Base-by-base conservation (phyloP, 768 basidiomycete species). In the Hericium coralloides region DNA sequence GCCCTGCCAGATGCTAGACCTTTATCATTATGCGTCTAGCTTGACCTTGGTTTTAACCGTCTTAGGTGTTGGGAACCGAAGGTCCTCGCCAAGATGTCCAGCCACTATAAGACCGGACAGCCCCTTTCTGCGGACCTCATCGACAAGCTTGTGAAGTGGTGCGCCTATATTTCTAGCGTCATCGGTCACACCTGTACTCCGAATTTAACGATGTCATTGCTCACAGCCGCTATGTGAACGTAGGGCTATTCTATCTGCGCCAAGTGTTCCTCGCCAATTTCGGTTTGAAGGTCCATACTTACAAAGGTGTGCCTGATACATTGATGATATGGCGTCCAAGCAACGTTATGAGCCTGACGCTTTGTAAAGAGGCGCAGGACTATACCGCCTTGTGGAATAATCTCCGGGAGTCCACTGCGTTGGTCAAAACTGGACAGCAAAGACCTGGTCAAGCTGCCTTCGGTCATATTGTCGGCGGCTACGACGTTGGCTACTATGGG, bases 1-100 rank as follows among this genome's bases (percentile, higher is more conserved):
- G 2, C 92, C 91, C 0, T 87, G 85, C 17, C 90, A 94, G 72
- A 93, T 93, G 92, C 74, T 93, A 58, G 92, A 95, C 83, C 48
- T 15, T n/a, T 25, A 23, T 49, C n/a, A 1, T 17, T n/a, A 45
- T 17, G 22, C 43, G 1, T 22, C 43, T 14, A 45, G 3, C 8
- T 45, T 14, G 22, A 12, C 17, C 17, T 12, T 45, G 5, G 2
- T 22, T 45, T 22, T 14, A 12, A 45, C 5, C 4, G 6, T 5
- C 6, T 45, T 7, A 45, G 20, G 43, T 45, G 43, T 12, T 45
- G 43, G 43, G 43, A 45, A 22, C 43, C 43, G 4, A 45, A 45
- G 52, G 87, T 90, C 12, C 76, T 94, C 10, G 74, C 82, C 61
- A 72, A 78, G 60, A 87, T 95, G 83, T 91, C 88, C n/a, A 82